A percentile compares a stretch with the other conserved stretches of the same genome.
These are phyloP conservation scores for Gossypium laxum DNA, from an alignment of 441 rosid species.

Conservation along the genomic window DNA sequence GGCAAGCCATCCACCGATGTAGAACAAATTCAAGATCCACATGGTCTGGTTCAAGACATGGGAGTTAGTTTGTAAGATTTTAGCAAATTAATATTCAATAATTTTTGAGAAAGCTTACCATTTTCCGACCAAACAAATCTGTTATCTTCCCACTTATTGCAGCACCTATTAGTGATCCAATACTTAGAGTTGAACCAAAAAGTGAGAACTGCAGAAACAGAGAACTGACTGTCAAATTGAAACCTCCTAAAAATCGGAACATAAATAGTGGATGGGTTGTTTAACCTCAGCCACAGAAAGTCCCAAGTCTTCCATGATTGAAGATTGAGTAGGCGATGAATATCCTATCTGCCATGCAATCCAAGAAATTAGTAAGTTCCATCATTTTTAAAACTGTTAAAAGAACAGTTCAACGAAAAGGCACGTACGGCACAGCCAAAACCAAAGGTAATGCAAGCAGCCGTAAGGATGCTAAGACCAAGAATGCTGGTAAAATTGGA, in stretches of 20 bases:
- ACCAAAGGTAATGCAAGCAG: constrained; percentile 36
- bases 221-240: background rate
- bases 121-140: constrained; percentile 31
- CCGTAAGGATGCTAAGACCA: constrained; percentile 37
- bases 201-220: constrained; percentile 26
- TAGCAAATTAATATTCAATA: background rate
- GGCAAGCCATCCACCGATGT: constrained; percentile 32
- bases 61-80: background rate
- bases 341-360: constrained; percentile 29
- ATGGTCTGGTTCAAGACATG: constrained; percentile 24
- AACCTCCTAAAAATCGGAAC: background rate
- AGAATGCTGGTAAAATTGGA: constrained; percentile 26
- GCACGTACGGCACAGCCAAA: constrained; percentile 27
- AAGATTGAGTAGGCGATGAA: constrained; percentile 38
- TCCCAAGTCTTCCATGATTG: constrained; percentile 38
- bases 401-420: background rate
- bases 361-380: background rate
- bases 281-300: constrained; percentile 32
- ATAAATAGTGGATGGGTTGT: background rate
- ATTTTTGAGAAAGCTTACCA: constrained; percentile 20
- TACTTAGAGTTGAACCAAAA: constrained; percentile 26
- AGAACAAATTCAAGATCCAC: constrained; percentile 22
- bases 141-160: constrained; percentile 26
- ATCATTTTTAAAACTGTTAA: too few relatives aligned
- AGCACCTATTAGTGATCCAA: constrained; percentile 29